phyloP scores from a whole-genome alignment of 2,329 filamentous ascomycete species.

The Rhynchosporium graminicola region DNA sequence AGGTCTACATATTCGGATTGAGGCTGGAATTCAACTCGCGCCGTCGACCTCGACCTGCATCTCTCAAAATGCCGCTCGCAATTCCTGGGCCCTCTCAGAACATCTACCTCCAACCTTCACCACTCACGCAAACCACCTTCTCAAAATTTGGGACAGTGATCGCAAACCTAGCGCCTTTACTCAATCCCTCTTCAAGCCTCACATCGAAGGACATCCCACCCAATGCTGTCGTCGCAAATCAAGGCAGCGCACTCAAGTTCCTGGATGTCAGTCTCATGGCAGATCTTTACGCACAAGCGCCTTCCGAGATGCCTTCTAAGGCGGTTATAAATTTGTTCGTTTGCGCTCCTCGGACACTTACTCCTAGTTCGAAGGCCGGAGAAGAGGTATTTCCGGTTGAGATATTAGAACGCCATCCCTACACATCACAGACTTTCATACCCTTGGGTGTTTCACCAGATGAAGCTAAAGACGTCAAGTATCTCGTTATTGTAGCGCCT shows the following conservation, averaged over 20 bases:
- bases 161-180: slow-evolving; percentile 64
- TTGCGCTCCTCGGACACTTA: slow-evolving; percentile 41
- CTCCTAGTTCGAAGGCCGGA: slow-evolving; percentile 36
- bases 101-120: slow-evolving; percentile 54
- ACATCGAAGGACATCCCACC: slow-evolving; percentile 38
- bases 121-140: slow-evolving; percentile 71
- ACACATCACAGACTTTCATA: slow-evolving; percentile 89
- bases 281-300: slow-evolving; percentile 69
- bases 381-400: slow-evolving; percentile 60
- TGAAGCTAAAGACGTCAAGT: slow-evolving; percentile 52
- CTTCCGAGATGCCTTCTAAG: slow-evolving; percentile 56
- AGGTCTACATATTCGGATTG: no score
- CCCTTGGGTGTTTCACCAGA: slow-evolving; percentile 63
- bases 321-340: slow-evolving; percentile 84
- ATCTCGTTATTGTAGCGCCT: slow-evolving; percentile 88
- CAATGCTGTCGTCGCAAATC: slow-evolving; percentile 68
- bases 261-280: slow-evolving; percentile 72
- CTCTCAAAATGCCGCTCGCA: slow-evolving; percentile 28
- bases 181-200: slow-evolving; percentile 49
- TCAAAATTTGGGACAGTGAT: slow-evolving; percentile 81
- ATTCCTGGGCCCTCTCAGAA: slow-evolving; percentile 19
- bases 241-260: slow-evolving; percentile 87
- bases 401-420: slow-evolving; percentile 89
- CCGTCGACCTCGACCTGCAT: no score
- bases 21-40: no score